These are phyloP conservation scores for Pittosporum tobira DNA, from an alignment of 129 eudicot genomes.

Conservation along the genomic window DNA sequence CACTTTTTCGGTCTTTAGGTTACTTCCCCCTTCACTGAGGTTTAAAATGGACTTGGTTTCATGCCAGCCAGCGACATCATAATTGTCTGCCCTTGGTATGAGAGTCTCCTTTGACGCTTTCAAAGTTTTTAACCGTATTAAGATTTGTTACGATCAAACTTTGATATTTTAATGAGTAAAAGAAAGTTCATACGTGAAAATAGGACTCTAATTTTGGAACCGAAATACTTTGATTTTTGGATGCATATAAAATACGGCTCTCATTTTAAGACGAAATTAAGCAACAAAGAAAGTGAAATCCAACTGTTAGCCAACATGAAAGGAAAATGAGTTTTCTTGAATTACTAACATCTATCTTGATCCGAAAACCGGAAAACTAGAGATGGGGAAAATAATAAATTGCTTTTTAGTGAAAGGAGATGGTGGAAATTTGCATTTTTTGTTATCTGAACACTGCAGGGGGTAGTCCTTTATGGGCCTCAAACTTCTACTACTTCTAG, in stretches of 20 bases:
- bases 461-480: conserved; percentile 1
- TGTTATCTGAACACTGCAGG: conserved; percentile 1
- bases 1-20: conserved; percentile 26
- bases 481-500: conserved; percentile 15
- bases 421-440: conserved; percentile 1
- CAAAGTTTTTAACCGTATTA: too few relatives aligned
- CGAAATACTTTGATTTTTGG: too few relatives aligned
- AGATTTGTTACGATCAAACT: too few relatives aligned
- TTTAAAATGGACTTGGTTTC: too few relatives aligned
- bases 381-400: neutral
- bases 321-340: conserved; percentile 4
- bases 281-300: conserved; percentile 1
- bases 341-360: conserved; percentile 1
- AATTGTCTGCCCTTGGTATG: too few relatives aligned
- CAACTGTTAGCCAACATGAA: conserved; percentile 8
- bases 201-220: too few relatives aligned
- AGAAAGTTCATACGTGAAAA: neutral
- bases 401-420: conserved; percentile 3
- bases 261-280: neutral
- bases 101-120: too few relatives aligned
- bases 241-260: too few relatives aligned
- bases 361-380: neutral
- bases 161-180: neutral
- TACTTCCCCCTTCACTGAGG: conserved; percentile 9
- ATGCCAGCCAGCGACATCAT: too few relatives aligned